These are phyloP conservation scores for Fusarium sambucinum DNA, from an alignment of 2,329 filamentous ascomycete genomes.

Conservation along the genomic window DNA sequence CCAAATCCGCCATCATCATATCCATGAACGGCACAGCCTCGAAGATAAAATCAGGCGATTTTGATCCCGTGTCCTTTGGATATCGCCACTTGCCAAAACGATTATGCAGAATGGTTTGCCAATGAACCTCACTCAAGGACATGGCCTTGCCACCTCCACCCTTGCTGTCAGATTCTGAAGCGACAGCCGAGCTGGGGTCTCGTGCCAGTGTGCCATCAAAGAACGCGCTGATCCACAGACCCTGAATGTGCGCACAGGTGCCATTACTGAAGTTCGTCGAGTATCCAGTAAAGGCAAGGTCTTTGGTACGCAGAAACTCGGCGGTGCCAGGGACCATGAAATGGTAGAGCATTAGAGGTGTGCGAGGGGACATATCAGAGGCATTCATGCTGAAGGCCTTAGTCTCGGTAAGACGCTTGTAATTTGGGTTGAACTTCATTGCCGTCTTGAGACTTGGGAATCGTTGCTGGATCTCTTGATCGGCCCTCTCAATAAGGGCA, in stretches of 20 bases:
- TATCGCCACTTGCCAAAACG: slow-evolving; percentile 17
- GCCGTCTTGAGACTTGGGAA: not conserved
- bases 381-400: not conserved
- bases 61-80: slow-evolving; percentile 2
- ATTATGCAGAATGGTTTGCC: not conserved
- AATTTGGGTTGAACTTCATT: not conserved
- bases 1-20: slow-evolving; percentile 14
- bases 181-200: not conserved
- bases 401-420: not conserved
- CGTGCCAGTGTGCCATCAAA: not conserved
- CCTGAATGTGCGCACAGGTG: slow-evolving; percentile 4
- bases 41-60: slow-evolving; percentile 1
- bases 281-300: slow-evolving; percentile 7
- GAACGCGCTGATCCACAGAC: slow-evolving; percentile 9
- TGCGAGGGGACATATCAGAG: not conserved
- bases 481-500: rapidly evolving
- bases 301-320: not conserved
- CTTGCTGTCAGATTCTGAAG: rapidly evolving
- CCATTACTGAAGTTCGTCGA: slow-evolving; percentile 9
- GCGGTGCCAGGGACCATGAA: slow-evolving; percentile 4
- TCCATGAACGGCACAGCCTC: slow-evolving; percentile 8
- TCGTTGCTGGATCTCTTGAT: not conserved
- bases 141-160: not conserved
- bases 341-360: slow-evolving; percentile 6
- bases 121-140: not conserved